Evolutionary conservation across 2,329 filamentous ascomycete species (phyloP).

Genomic region (Didymella keratinophila): DNA sequence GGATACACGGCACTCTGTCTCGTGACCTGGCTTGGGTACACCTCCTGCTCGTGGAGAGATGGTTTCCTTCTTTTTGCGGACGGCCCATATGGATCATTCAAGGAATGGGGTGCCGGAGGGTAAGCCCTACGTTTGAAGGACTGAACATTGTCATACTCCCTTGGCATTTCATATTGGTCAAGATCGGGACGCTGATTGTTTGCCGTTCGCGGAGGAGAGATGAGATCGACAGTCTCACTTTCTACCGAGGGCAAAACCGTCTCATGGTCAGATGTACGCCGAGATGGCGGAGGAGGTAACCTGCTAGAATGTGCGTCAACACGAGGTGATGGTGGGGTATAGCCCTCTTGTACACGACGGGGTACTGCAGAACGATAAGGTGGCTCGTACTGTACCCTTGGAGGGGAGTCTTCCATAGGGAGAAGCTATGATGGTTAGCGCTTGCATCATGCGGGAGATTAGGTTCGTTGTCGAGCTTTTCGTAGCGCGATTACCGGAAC

Average conservation of each 20-base stretch:
- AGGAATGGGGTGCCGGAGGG: slow-evolving; percentile 18
- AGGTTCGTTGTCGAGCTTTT: slow-evolving; percentile 24
- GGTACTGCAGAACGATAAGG: slow-evolving; percentile 18
- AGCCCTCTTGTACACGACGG: slow-evolving; percentile 24
- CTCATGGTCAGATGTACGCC: slow-evolving; percentile 43
- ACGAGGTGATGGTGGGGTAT: slow-evolving; percentile 25
- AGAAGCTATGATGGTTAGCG: slow-evolving; percentile 43
- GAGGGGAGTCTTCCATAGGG: slow-evolving; percentile 33
- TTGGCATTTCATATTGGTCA: slow-evolving; percentile 15
- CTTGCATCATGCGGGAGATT: background rate
- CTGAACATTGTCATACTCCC: slow-evolving; percentile 20
- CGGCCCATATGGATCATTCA: slow-evolving; percentile 6
- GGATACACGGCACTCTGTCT: background rate
- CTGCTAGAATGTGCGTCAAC: slow-evolving; percentile 27
- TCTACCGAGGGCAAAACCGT: slow-evolving; percentile 47
- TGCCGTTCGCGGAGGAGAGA: slow-evolving; percentile 25
- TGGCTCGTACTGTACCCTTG: slow-evolving; percentile 29
- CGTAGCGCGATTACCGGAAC: slow-evolving; percentile 29
- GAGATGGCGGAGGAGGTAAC: slow-evolving; percentile 22
- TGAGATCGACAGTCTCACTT: slow-evolving; percentile 34
- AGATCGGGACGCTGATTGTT: slow-evolving; percentile 16
- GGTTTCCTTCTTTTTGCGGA: background rate
- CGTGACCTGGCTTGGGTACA: background rate
- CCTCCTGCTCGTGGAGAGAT: slow-evolving; percentile 4
- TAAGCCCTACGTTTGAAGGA: slow-evolving; percentile 33